A percentile compares a stretch with the other conserved stretches of the same genome.
These are phyloP conservation scores for Moesziomyces parantarcticus DNA, from an alignment of 1,284 basidiomycete genomes.

Conservation along the genomic window DNA sequence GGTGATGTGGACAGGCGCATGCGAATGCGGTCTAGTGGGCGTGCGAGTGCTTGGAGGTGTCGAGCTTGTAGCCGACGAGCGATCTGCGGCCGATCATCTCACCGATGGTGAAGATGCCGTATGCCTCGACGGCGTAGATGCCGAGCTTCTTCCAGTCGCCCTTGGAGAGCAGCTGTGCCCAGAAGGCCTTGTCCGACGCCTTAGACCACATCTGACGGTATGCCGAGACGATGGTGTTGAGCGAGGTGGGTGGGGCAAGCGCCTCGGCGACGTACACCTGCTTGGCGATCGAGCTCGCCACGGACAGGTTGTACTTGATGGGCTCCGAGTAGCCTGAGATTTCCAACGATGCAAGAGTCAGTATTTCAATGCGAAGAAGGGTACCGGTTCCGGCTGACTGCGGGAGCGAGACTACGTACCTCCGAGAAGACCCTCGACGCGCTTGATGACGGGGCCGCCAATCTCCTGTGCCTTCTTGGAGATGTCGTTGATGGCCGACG, in stretches of 20 bases:
- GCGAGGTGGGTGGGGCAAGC: conserved; percentile 81
- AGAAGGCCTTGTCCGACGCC: conserved; percentile 76
- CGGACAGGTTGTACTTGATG: conserved; percentile 70
- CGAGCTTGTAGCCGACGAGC: conserved; percentile 61
- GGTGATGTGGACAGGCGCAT: too few species aligned
- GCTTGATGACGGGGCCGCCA: conserved; percentile 54
- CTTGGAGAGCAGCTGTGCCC: conserved; percentile 76
- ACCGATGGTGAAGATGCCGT: conserved; percentile 78
- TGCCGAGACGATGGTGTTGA: conserved; percentile 75
- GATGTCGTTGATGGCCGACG: conserved; percentile 32
- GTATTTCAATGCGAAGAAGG: background rate
- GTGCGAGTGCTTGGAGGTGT: conserved; percentile 50
- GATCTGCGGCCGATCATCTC: conserved; percentile 63
- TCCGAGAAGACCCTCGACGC: conserved; percentile 54
- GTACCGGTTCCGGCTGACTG: background rate
- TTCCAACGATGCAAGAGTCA: background rate
- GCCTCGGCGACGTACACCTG: conserved; percentile 91
- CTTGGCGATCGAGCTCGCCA: conserved; percentile 84
- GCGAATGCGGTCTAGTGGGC: conserved; percentile 39
- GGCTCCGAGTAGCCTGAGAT: conserved; percentile 54
- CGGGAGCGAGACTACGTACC: conserved; percentile 41
- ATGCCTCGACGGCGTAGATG: conserved; percentile 87
- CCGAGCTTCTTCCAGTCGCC: conserved; percentile 81
- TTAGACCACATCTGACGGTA: conserved; percentile 81
- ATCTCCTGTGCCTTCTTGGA: conserved; percentile 57